Conservation (phyloP, 208 protist species). For the Trypanosoma brucei region DNA sequence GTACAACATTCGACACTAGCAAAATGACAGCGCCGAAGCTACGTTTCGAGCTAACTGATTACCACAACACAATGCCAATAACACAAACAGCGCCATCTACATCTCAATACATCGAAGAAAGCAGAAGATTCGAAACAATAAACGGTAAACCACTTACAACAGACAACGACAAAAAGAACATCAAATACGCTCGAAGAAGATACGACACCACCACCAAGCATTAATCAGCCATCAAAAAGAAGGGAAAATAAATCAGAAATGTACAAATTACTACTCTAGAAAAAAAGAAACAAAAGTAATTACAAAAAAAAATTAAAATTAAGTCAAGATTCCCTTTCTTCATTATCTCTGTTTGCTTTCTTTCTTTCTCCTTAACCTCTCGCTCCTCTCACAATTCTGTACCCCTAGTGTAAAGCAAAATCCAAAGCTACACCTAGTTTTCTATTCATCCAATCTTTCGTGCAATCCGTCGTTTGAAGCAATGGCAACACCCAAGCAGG, state of each 20-base stretch:
- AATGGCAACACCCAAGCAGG: conserved; percentile 64
- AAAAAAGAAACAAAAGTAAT: background rate
- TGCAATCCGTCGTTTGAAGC: background rate
- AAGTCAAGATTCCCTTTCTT: background rate
- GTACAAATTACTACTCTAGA: background rate
- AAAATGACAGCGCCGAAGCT: conserved; percentile 15
- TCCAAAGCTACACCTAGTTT: background rate
- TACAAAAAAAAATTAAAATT: too few relatives aligned
- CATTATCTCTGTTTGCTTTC: background rate
- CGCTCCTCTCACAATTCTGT: background rate
- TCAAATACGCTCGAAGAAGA: background rate
- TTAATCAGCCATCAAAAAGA: conserved; percentile 14
- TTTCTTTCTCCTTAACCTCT: background rate
- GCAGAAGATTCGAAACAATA: conserved; percentile 2
- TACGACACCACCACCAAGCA: background rate
- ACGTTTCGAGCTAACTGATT: conserved; percentile 17
- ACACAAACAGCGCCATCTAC: background rate
- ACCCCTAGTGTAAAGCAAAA: background rate
- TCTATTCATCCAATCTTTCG: background rate
- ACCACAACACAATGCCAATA: conserved; percentile 15
- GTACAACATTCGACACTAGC: background rate
- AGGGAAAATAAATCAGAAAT: conserved; percentile 8
- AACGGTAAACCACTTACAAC: background rate
- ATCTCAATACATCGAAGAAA: conserved; percentile 9
- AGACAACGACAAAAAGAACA: background rate